Percentiles rank a stretch among this genome's conserved stretches.
phyloP scores from a whole-genome alignment of 371 early-diverging fungal species.

The Lichtheimia corymbifera region DNA sequence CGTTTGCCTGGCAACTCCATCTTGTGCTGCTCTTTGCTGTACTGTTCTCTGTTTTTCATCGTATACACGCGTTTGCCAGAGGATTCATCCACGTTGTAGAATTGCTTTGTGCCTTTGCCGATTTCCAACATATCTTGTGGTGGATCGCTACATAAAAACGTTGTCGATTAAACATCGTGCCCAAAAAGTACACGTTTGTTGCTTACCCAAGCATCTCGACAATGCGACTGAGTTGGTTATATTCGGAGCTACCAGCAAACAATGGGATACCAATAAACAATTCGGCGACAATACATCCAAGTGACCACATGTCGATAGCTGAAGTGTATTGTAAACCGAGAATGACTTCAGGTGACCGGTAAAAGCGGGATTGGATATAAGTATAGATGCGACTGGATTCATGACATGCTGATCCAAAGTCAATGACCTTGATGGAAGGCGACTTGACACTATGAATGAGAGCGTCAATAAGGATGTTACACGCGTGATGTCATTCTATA shows the following conservation, averaged over 20 bases:
- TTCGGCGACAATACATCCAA: conserved; percentile 99
- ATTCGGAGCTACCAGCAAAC: conserved; percentile 94
- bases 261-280: conserved; percentile 91
- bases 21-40: conserved; percentile 70
- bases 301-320: conserved; percentile 99
- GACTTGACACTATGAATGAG: conserved; percentile 61
- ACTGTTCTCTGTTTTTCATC: conserved; percentile 83
- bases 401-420: conserved; percentile 97
- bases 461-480: neutral
- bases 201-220: conserved; percentile 85
- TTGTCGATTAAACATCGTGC: neutral
- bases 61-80: conserved; percentile 58
- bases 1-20: conserved; percentile 85
- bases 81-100: conserved; percentile 27
- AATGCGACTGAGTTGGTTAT: conserved; percentile 90
- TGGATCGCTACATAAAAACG: conserved; percentile 23
- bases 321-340: conserved; percentile 92
- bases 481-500: conserved; percentile 19
- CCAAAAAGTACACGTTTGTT: neutral
- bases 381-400: conserved; percentile 90
- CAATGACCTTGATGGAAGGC: conserved; percentile 95
- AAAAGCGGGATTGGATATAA: conserved; percentile 98
- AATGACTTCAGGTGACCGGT: conserved; percentile 96
- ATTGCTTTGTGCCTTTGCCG: conserved; percentile 30
- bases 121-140: conserved; percentile 43